Evolutionary conservation across 2,329 filamentous ascomycete genomes (phyloP).

Genomic region (Sarocladium strictum): DNA sequence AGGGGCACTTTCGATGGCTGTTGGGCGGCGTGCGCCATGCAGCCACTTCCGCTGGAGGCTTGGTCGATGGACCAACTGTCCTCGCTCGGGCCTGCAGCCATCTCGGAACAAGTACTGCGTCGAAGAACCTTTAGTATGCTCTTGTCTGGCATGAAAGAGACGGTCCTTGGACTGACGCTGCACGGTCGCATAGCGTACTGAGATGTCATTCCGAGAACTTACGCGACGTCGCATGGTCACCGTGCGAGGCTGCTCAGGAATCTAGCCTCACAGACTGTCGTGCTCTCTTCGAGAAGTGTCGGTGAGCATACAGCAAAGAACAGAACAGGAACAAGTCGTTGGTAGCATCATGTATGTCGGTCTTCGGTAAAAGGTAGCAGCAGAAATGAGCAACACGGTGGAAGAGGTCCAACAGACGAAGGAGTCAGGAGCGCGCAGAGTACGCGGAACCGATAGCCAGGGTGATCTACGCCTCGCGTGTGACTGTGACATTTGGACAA

Average conservation of each 20-base stretch:
- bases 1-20: not conserved
- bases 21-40: slow-evolving; percentile 1
- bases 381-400: not conserved
- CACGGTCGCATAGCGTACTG: not conserved
- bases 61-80: not conserved
- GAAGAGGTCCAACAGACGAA: not conserved
- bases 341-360: too few relatives aligned
- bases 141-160: not conserved
- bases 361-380: not conserved
- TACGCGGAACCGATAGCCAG: not conserved
- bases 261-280: not conserved
- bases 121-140: not conserved
- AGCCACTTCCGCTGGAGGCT: not conserved
- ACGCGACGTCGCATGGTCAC: slow-evolving; percentile 7
- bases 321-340: not conserved
- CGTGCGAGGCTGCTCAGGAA: not conserved
- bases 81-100: not conserved
- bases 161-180: not conserved
- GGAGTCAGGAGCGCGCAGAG: not conserved
- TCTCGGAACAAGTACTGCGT: not conserved
- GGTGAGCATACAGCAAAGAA: not conserved
- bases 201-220: not conserved
- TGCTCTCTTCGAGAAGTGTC: not conserved
- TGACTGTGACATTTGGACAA: slow-evolving; percentile 2
- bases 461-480: not conserved